Evolutionary conservation across 2,329 filamentous ascomycete species (phyloP), one percentile per base, ranked within the genome.

Genomic region (Fusarium tricinctum): DNA sequence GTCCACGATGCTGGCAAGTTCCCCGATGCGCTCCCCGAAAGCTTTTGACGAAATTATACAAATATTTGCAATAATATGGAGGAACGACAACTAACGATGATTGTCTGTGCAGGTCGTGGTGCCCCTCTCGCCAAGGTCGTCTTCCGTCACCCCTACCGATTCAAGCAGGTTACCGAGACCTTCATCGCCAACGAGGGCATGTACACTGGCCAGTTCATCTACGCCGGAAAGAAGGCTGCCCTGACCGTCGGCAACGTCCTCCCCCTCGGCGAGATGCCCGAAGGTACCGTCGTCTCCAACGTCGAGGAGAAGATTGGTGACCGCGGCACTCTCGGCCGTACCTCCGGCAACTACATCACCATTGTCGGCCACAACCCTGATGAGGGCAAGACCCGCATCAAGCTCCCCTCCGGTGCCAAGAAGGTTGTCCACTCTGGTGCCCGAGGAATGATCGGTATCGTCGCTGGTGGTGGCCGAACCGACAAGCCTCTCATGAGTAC

Each of bases 141-240:
- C 78, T 99, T 99, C 93, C 94, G 96, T 79, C 92, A 97, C 85
- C 94, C 96, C 79, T 99, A 99, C 92, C 90, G 91, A 85, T 98
- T 93, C 92, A 97, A 97, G 91, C 91, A 94, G 82, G 87, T 94
- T 83, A 95, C 92, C 84, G 94, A 99, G 91, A 99, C 96, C 77
- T 97, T 99, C 91, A 99, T 99, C 82, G 96, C 96, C 85, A 99
- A 98, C 87, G 96, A 98, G 89, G 96, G 96, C 88, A 97, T 98
- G 94, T 99, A 98, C 93, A 97, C 96, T 76, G 96, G 96, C 83
- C 96, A 99, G 86, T 99, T 99, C 90, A 94, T 99, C 91, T 99
- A 99, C 86, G 96, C 95, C 82, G 96, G 96, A 83, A 99, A 99
- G 93, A 96, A 97, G 87, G 96, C 96, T 79, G 88, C 91, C 75